Evolutionary conservation across 768 basidiomycete species (phyloP).

Genomic region (Amanita fuliginea): DNA sequence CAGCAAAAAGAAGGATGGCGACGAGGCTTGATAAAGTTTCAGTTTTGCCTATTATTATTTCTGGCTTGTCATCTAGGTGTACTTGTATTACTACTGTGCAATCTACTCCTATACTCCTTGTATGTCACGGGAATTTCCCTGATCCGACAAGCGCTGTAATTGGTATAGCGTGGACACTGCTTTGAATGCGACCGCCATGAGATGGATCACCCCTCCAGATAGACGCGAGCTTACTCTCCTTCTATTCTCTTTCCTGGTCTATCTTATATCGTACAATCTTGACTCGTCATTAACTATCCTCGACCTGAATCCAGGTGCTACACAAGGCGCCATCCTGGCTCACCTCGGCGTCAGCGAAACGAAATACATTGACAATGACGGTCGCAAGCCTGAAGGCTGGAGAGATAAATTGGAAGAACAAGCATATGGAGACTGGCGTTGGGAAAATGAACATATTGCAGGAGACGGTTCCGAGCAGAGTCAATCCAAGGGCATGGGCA

Average conservation of each 20-base stretch:
- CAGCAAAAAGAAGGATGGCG: conserved; percentile 30
- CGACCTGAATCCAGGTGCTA: conserved; percentile 30
- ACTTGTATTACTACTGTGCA: conserved; percentile 7
- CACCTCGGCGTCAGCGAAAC: conserved; percentile 29
- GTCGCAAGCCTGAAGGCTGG: conserved; percentile 38
- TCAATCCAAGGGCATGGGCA: conserved; percentile 28
- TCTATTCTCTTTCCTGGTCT: conserved; percentile 51
- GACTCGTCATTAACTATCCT: conserved; percentile 48
- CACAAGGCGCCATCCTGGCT: conserved; percentile 25
- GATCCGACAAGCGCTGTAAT: no score
- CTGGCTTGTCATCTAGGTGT: conserved; percentile 4
- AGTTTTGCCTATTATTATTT: conserved; percentile 14
- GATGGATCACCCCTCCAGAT: conserved; percentile 56
- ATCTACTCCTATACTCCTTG: not conserved
- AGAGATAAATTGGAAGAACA: conserved; percentile 46
- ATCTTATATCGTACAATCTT: conserved; percentile 66
- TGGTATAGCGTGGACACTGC: no score
- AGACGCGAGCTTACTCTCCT: conserved; percentile 65
- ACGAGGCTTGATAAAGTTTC: conserved; percentile 20
- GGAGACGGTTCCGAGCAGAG: conserved; percentile 41
- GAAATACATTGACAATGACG: conserved; percentile 29
- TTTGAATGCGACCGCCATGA: conserved; percentile 23
- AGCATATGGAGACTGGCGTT: conserved; percentile 63
- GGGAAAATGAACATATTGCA: conserved; percentile 50
- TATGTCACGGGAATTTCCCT: not conserved